A percentile compares a stretch with the other conserved stretches of the same genome.
These are phyloP conservation scores for Colletotrichum sp. DNA, from an alignment of 2,329 filamentous ascomycete genomes.

Conservation along the genomic window DNA sequence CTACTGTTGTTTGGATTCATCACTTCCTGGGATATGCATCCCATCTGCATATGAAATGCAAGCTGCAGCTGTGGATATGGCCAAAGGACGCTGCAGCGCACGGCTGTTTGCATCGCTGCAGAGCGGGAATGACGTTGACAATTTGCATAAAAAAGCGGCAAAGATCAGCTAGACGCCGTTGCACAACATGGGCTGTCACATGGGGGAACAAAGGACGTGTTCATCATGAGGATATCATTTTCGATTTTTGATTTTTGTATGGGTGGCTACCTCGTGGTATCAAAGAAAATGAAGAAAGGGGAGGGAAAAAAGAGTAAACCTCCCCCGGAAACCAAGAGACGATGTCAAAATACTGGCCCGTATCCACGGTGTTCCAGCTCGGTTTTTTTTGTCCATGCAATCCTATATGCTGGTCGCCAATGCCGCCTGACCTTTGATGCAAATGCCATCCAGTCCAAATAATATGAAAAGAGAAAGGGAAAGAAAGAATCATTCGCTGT, in stretches of 20 bases:
- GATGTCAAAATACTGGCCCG: background rate
- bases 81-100: background rate
- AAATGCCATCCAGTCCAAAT: background rate
- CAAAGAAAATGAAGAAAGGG: background rate
- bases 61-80: background rate
- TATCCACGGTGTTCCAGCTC: background rate
- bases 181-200: background rate
- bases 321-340: background rate
- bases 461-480: background rate
- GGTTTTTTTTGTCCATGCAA: constrained; percentile 12
- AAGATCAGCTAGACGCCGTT: background rate
- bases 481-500: constrained; percentile 14
- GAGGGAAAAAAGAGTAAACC: background rate
- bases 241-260: background rate
- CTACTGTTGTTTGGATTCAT: background rate
- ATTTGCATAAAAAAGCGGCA: background rate
- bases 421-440: constrained; percentile 12
- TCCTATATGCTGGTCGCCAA: constrained; percentile 17
- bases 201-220: background rate
- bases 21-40: background rate
- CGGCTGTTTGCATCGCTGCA: background rate
- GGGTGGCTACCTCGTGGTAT: constrained; percentile 14
- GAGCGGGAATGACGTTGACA: background rate
- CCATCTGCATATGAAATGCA: background rate
- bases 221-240: background rate